Percentiles rank a stretch among this genome's conserved stretches.
Conservation (phyloP, 2,329 filamentous ascomycete species). For the Lachnellula hyalina region DNA sequence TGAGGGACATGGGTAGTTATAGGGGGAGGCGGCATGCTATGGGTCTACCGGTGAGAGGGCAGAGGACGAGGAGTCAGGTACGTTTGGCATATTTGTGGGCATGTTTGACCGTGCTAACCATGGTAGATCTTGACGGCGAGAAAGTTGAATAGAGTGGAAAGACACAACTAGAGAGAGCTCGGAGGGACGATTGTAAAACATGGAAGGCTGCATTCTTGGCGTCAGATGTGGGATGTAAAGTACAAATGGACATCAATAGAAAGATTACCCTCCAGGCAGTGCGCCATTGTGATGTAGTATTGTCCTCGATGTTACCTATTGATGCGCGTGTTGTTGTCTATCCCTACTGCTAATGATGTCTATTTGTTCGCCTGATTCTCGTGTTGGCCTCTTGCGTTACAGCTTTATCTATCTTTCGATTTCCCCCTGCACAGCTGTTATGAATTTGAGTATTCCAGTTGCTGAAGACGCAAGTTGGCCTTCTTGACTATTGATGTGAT, state of each 20-base stretch:
- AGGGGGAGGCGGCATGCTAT: constrained; percentile 88
- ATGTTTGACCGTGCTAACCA: constrained; percentile 10
- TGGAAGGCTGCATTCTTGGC: not conserved
- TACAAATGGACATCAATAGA: not conserved
- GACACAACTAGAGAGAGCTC: constrained; percentile 33
- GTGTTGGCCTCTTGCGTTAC: no score
- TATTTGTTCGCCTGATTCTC: no score
- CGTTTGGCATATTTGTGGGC: constrained; percentile 6
- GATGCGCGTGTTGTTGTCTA: no score
- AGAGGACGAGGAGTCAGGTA: constrained; percentile 76
- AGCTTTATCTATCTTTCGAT: no score
- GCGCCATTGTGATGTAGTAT: no score
- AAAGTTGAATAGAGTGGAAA: constrained; percentile 56
- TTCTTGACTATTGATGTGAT: no score
- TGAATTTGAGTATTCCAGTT: no score
- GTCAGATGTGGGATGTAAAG: not conserved
- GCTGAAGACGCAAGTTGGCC: no score
- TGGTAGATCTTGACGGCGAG: constrained; percentile 51
- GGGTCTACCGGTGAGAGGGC: constrained; percentile 84
- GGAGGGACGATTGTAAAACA: constrained; percentile 1
- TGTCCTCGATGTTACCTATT: no score
- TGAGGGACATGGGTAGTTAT: constrained; percentile 89
- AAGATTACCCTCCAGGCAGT: not conserved
- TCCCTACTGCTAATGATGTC: no score
- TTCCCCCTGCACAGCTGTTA: no score